These are phyloP conservation scores for Agrostemma githago DNA, from an alignment of 148 eudicot species.

Conservation along the genomic window DNA sequence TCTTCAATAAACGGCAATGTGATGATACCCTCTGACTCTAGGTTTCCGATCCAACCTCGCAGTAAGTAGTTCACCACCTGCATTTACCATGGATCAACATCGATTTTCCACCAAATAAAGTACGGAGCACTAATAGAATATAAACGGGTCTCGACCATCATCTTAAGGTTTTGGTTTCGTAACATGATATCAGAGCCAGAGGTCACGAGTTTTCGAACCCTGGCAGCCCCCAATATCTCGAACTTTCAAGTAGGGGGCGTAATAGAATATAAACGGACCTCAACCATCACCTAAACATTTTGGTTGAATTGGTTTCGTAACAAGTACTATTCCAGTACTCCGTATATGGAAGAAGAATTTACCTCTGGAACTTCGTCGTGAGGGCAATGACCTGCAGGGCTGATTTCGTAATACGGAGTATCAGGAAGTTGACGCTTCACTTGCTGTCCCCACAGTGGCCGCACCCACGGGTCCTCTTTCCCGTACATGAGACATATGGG, in stretches of 20 bases:
- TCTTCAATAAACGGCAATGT: slow-evolving; percentile 67
- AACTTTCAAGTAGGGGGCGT: no score
- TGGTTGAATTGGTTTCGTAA: no score
- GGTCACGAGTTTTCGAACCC: no score
- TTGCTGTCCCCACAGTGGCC: slow-evolving; percentile 77
- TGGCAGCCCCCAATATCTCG: no score
- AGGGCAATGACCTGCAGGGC: slow-evolving; percentile 98
- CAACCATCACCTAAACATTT: no score
- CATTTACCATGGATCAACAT: neutral
- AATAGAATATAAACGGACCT: no score
- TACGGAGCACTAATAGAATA: no score
- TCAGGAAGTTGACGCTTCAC: slow-evolving; percentile 74
- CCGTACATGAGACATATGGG: slow-evolving; percentile 88
- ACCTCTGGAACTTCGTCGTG: slow-evolving; percentile 99
- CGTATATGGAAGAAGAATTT: neutral
- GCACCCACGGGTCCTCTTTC: slow-evolving; percentile 98
- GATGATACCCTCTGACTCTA: slow-evolving; percentile 56
- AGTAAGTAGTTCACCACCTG: slow-evolving; percentile 81
- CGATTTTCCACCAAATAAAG: neutral
- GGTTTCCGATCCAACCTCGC: slow-evolving; percentile 73
- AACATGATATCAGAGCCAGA: no score
- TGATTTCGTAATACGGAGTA: slow-evolving; percentile 87
- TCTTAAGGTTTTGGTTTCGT: no score
- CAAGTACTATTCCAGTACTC: neutral
- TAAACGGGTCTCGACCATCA: no score